Evolutionary conservation across 768 basidiomycete genomes (phyloP).

Genomic region (Russula abietina): DNA sequence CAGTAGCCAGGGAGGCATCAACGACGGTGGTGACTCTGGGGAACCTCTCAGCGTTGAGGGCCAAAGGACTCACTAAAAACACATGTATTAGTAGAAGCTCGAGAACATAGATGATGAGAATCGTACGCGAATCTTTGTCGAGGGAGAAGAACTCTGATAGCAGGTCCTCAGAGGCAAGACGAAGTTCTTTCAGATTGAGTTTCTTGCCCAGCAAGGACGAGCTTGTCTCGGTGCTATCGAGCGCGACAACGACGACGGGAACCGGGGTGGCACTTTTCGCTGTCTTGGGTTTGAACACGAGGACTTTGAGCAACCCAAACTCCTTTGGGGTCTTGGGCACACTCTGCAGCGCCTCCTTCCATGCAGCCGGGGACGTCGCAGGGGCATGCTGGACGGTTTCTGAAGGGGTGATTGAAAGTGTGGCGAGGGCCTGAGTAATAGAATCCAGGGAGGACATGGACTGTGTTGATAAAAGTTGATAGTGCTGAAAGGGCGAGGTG

Average conservation of each 20-base stretch:
- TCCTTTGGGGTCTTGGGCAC: slow-evolving; percentile 45
- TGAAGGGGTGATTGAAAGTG: slow-evolving; percentile 50
- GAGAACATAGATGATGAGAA: background rate
- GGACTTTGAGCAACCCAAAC: slow-evolving; percentile 77
- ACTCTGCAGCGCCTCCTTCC: slow-evolving; percentile 66
- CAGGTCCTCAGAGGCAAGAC: slow-evolving; percentile 81
- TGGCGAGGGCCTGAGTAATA: slow-evolving; percentile 39
- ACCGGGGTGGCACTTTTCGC: slow-evolving; percentile 81
- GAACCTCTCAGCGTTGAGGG: slow-evolving; percentile 59
- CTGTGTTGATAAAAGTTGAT: slow-evolving; percentile 22
- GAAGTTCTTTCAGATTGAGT: slow-evolving; percentile 79
- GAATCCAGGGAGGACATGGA: slow-evolving; percentile 36
- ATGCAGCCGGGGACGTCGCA: slow-evolving; percentile 64
- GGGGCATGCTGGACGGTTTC: slow-evolving; percentile 51
- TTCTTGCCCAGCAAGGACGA: slow-evolving; percentile 72
- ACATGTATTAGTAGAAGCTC: background rate
- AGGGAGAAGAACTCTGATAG: slow-evolving; percentile 77
- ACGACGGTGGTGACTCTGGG: slow-evolving; percentile 68
- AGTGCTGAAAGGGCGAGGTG: background rate
- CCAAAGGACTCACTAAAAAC: slow-evolving; percentile 69
- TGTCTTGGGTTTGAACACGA: slow-evolving; percentile 95
- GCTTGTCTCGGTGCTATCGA: slow-evolving; percentile 78
- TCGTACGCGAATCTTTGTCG: slow-evolving; percentile 82
- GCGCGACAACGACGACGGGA: slow-evolving; percentile 82
- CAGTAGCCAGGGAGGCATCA: slow-evolving; percentile 70